Evolutionary conservation across 2,329 filamentous ascomycete species (phyloP), one percentile per base, ranked within the genome.

Genomic region (Ophiocordyceps camponoti-saundersi): DNA sequence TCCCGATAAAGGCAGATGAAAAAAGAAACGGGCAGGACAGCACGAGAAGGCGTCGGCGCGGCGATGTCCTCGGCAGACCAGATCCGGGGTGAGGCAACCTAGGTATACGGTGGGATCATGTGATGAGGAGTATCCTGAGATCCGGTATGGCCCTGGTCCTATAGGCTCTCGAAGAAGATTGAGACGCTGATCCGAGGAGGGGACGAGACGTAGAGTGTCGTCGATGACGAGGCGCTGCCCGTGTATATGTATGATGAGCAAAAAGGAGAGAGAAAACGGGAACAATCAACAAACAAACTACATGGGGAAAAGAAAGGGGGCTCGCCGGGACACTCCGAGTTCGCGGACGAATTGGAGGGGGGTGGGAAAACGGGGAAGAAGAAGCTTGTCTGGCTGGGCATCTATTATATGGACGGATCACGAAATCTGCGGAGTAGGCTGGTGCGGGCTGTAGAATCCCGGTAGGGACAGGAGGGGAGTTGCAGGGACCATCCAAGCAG

Each of bases 391-490:
- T 42, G 32, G 47, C 41, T 36, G 12, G 20, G 32, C 44, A 44
- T 22, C 42, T 46, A 45, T 45, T 47, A 45, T 49, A 49, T 49
- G 48, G 36, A 45, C 22, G 45, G 26, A 45, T 47, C 45, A 23
- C 29, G 45, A 44, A 34, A 10, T 29, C 42, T 43, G 40, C 15
- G 39, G 42, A 48, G 39, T 29, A 30, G 32, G 40, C 29, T 21
- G 36, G 44, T 30, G 22, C 44, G 40, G 47, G 30, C 20, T 42
- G 26, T 45, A 29, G 30, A 44, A 49, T 47, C 43, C 48, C 22
- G 29, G 48, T 45, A 34, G 32, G 43, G 39, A 42, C 32, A 21
- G 32, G n/a, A 39, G 44, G 7, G 36, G 29, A 42, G 44, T 47
- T n/a, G 48, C 48, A 47, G 36, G 45, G 45, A 45, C 48, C 45